Percentiles rank a stretch among this genome's conserved stretches.
Evolutionary conservation across 495 filamentous ascomycete species (phyloP).

Genomic region (Amniculicola lignicola): DNA sequence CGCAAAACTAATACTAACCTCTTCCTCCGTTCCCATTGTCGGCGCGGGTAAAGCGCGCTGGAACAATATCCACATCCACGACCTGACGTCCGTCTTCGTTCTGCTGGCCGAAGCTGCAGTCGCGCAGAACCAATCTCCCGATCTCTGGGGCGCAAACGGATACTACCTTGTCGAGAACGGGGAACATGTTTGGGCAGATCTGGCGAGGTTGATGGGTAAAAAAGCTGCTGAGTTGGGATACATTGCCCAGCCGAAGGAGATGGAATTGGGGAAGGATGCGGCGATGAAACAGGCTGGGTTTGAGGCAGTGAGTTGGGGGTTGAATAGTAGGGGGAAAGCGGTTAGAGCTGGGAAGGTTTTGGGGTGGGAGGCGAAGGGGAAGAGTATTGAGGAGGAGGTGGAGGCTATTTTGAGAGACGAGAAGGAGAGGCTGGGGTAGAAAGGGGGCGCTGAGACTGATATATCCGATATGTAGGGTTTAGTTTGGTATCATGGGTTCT

Average conservation of each 20-base stretch:
- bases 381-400: slow-evolving; percentile 48
- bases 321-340: slow-evolving; percentile 59
- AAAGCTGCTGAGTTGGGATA: slow-evolving; percentile 52
- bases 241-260: slow-evolving; percentile 4
- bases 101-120: slow-evolving; percentile 60
- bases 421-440: slow-evolving; percentile 40
- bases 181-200: slow-evolving; percentile 65
- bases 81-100: slow-evolving; percentile 64
- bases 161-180: slow-evolving; percentile 75
- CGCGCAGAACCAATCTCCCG: slow-evolving; percentile 51
- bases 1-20: slow-evolving; percentile 52
- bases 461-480: too few relatives aligned
- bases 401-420: slow-evolving; percentile 48
- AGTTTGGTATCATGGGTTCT: too few relatives aligned
- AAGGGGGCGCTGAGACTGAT: too few relatives aligned
- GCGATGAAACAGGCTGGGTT: slow-evolving; percentile 26
- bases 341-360: slow-evolving; percentile 56
- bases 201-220: slow-evolving; percentile 58
- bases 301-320: slow-evolving; percentile 45
- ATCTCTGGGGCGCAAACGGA: slow-evolving; percentile 64
- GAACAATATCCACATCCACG: slow-evolving; percentile 72
- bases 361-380: slow-evolving; percentile 54
- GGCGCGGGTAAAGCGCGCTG: slow-evolving; percentile 63
- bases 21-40: slow-evolving; percentile 51
- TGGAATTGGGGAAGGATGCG: slow-evolving; percentile 24